phyloP scores from a whole-genome alignment of 208 protist species.

The Acanthamoeba lenticulata region DNA sequence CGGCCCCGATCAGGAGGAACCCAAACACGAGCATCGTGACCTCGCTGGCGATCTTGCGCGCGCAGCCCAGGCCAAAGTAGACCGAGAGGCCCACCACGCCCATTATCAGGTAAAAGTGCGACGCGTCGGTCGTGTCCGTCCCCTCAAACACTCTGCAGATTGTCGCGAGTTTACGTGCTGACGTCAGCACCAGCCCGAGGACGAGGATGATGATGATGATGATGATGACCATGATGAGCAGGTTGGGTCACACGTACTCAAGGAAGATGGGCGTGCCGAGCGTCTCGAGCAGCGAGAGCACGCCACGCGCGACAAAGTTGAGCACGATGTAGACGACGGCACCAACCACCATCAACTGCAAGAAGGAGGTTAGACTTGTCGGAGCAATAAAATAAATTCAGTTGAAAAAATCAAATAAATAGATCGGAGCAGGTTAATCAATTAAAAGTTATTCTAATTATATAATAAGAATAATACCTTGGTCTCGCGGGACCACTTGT shows the following conservation, averaged over 20 bases:
- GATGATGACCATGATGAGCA: background rate
- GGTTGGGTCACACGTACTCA: background rate
- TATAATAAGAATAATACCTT: no score
- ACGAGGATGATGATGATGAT: background rate
- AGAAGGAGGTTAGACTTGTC: background rate
- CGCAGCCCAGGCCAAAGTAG: background rate
- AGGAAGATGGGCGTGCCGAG: background rate
- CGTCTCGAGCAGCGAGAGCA: constrained; percentile 32
- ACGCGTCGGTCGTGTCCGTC: background rate
- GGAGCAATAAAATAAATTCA: background rate
- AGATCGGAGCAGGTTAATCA: no score
- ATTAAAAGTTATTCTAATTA: no score
- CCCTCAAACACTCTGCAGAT: background rate
- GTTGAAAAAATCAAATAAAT: background rate
- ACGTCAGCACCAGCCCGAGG: no score
- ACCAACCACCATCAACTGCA: constrained; percentile 47
- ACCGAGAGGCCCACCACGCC: background rate
- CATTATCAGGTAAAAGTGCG: constrained; percentile 33
- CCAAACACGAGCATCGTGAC: constrained; percentile 20
- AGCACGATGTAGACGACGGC: background rate
- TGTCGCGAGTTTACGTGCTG: no score
- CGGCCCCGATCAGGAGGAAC: constrained; percentile 32
- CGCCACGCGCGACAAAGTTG: constrained; percentile 47
- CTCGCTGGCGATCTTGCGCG: constrained; percentile 13
- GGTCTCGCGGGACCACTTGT: background rate